Base-by-base conservation (phyloP, 768 basidiomycete species). In the Mycena capillaripes region DNA sequence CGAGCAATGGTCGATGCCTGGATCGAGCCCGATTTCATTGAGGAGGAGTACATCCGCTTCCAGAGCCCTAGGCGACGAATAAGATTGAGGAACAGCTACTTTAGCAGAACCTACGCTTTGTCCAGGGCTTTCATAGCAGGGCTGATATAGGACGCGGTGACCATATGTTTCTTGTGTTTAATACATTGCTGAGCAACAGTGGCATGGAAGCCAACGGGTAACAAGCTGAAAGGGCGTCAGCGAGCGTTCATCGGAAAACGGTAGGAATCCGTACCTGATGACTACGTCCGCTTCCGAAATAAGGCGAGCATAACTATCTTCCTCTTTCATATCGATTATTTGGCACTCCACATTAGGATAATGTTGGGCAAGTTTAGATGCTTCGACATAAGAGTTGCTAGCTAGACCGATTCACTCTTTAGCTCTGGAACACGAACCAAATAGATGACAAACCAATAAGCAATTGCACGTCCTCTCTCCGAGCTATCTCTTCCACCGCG, bases 131-230 rank as follows among this genome's bases (percentile, higher is more conserved):
- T 82, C 96, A 98, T 98, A 11, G 86, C 90, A 0, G 88, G 88
- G 0, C 95, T 95, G 73, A 94, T 91, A 78, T 98, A 98, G 5
- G 96, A 97, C 0, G 97, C 96, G 0, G 97, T 98, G 62, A 98
- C 90, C 66, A 98, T 87, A 73, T 97, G 93, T 71, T 92, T 94
- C 14, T 82, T 76, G 70, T 91, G 84, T 38, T 84, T 72, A 58
- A 98, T 90, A 76, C 97, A 97, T 0, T 90, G 76, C 72, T 92
- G 85, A 2, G 96, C 97, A 17, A 96, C 86, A 2, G 79, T 73
- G 14, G 90, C 84, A 74, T 98, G 97, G 76, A 96, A 86, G 0
- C 88, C 79, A 0, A 90, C 95, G 1, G 97, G 97, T 2, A 98
- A 84, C 69, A 98, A 84, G 79, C 97, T 97, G 76, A 4, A 9